Evolutionary conservation across 805 yeast genomes (phyloP).

Genomic region (Ogataea haglerorum): DNA sequence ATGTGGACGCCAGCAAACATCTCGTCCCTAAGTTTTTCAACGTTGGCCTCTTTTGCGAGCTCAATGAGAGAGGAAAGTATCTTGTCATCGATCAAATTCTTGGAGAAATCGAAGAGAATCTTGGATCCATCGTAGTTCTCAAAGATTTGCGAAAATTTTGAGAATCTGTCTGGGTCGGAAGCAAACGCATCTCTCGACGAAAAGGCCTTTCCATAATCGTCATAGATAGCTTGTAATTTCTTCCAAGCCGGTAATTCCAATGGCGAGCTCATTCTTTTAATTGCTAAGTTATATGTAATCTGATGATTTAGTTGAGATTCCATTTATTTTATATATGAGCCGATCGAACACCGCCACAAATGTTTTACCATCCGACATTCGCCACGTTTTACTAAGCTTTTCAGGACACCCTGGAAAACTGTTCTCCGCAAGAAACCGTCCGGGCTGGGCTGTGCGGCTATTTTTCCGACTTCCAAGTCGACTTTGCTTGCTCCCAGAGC

Average conservation of each 20-base stretch:
- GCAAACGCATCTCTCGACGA: constrained; percentile 76
- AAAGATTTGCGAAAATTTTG: constrained; percentile 73
- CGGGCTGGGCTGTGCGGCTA: constrained; percentile 8
- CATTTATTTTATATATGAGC: neutral
- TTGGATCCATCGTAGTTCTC: constrained; percentile 82
- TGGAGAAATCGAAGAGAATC: constrained; percentile 91
- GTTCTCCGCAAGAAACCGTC: constrained; percentile 9
- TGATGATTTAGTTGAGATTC: neutral
- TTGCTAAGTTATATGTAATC: neutral
- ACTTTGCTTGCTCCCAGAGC: constrained; percentile 36
- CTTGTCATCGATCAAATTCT: constrained; percentile 88
- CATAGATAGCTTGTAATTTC: constrained; percentile 66
- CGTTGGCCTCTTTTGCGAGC: constrained; percentile 87
- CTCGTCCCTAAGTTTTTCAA: constrained; percentile 81
- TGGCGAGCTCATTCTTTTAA: constrained; percentile 30
- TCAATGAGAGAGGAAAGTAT: constrained; percentile 62
- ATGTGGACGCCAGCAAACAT: constrained; percentile 93
- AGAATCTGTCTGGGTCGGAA: constrained; percentile 70
- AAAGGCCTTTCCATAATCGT: constrained; percentile 63
- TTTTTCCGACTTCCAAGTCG: neutral
- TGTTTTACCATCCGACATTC: neutral
- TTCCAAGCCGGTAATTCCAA: constrained; percentile 81
- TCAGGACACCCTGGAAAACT: constrained; percentile 9
- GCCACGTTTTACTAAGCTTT: neutral
- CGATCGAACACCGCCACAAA: constrained; percentile 10